Evolutionary conservation across 176 grass and related monocot genomes (phyloP).

Genomic region (Musa itinerans): DNA sequence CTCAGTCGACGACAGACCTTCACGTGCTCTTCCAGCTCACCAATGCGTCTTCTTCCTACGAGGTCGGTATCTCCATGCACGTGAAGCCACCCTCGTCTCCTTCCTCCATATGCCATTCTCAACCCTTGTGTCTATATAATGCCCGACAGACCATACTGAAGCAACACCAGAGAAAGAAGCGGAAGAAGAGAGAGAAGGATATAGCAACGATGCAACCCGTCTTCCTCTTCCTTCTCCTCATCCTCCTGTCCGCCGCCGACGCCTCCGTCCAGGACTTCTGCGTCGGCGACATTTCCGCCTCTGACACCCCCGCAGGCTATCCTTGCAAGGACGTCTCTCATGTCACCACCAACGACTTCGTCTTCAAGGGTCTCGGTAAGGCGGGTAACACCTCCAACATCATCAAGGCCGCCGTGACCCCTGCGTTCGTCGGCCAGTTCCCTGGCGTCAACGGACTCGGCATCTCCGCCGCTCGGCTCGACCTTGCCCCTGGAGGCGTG

Average conservation of each 20-base stretch:
- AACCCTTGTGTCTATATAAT: too few relatives aligned
- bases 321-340: constrained; percentile 34
- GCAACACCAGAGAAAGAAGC: too few relatives aligned
- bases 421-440: constrained; percentile 66
- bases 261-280: constrained; percentile 63
- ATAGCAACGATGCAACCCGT: too few relatives aligned
- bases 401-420: constrained; percentile 49
- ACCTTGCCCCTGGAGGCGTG: constrained; percentile 47
- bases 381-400: constrained; percentile 37
- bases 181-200: too few relatives aligned
- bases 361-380: constrained; percentile 34
- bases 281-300: constrained; percentile 43
- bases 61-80: too few relatives aligned
- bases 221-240: constrained; percentile 26
- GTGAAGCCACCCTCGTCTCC: too few relatives aligned
- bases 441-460: constrained; percentile 69
- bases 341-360: constrained; percentile 43
- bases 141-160: too few relatives aligned
- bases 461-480: constrained; percentile 58
- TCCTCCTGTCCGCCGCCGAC: constrained; percentile 25
- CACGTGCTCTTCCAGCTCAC: too few relatives aligned
- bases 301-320: constrained; percentile 52
- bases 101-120: too few relatives aligned
- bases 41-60: too few relatives aligned
- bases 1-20: too few relatives aligned